Conservation (phyloP, 306 rosid species). For the Lithocarpus polystachyus region DNA sequence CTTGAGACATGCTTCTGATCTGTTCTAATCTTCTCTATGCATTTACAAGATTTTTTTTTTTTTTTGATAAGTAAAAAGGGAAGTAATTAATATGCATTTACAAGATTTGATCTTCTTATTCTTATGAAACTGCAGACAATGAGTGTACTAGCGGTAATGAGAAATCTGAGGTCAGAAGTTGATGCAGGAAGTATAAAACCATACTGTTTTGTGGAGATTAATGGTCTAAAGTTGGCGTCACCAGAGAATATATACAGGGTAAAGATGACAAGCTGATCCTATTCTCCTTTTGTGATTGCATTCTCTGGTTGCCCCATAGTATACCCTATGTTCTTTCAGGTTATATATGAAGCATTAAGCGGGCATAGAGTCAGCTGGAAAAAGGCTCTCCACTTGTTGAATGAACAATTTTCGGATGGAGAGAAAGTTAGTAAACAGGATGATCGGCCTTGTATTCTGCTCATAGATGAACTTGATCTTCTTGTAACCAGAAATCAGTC, state of each 20-base stretch:
- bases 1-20: neutral
- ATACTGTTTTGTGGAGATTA: conserved; percentile 87
- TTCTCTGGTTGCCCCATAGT: conserved; percentile 8
- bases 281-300: conserved; percentile 18
- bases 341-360: conserved; percentile 81
- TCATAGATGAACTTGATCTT: conserved; percentile 96
- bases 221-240: conserved; percentile 88
- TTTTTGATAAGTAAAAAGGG: too few relatives aligned
- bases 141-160: conserved; percentile 85
- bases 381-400: conserved; percentile 82
- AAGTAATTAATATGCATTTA: too few relatives aligned
- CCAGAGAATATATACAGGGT: conserved; percentile 91
- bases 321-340: conserved; percentile 44
- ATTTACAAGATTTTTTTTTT: too few relatives aligned
- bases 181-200: conserved; percentile 75
- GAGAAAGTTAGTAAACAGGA: conserved; percentile 56
- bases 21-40: conserved; percentile 4
- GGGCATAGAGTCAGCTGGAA: conserved; percentile 92
- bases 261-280: conserved; percentile 7
- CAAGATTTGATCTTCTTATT: conserved; percentile 8
- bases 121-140: conserved; percentile 61
- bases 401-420: conserved; percentile 76
- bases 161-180: conserved; percentile 75
- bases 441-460: conserved; percentile 86
- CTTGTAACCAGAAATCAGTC: conserved; percentile 96